These are phyloP conservation scores for Venturia asperata DNA, from an alignment of 2,329 filamentous ascomycete species.

Conservation along the genomic window DNA sequence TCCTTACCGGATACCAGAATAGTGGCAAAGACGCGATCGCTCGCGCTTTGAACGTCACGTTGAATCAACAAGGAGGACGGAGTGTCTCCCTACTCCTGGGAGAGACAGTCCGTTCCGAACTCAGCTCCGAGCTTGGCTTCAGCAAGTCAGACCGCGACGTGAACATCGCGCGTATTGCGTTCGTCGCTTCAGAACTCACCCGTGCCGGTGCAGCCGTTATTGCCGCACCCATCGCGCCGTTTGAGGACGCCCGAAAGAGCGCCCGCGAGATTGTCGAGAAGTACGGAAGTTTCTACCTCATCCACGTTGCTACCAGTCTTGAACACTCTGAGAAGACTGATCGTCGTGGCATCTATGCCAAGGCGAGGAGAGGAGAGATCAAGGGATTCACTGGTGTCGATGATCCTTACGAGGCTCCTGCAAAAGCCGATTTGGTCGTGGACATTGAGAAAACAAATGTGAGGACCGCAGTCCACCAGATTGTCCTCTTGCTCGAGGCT, in stretches of 20 bases:
- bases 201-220: slow-evolving; percentile 91
- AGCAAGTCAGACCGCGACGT: slow-evolving; percentile 83
- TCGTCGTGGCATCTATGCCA: slow-evolving; percentile 80
- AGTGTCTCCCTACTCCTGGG: slow-evolving; percentile 90
- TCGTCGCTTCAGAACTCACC: slow-evolving; percentile 91
- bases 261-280: slow-evolving; percentile 82
- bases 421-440: slow-evolving; percentile 75
- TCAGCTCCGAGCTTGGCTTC: slow-evolving; percentile 94
- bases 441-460: slow-evolving; percentile 82
- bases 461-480: slow-evolving; percentile 91
- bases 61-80: slow-evolving; percentile 96
- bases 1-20: slow-evolving; percentile 96
- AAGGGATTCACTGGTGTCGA: slow-evolving; percentile 98
- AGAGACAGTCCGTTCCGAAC: slow-evolving; percentile 87
- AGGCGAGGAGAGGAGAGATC: slow-evolving; percentile 81
- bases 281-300: slow-evolving; percentile 84
- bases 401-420: slow-evolving; percentile 85
- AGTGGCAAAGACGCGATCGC: slow-evolving; percentile 95
- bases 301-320: slow-evolving; percentile 89
- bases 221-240: slow-evolving; percentile 91
- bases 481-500: slow-evolving; percentile 85
- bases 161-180: slow-evolving; percentile 94
- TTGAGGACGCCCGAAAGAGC: slow-evolving; percentile 66
- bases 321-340: slow-evolving; percentile 94
- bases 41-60: slow-evolving; percentile 87